Percentiles rank a stretch among this genome's conserved stretches.
These are phyloP conservation scores for Neltuma alba DNA, from an alignment of 306 rosid genomes.

Conservation along the genomic window DNA sequence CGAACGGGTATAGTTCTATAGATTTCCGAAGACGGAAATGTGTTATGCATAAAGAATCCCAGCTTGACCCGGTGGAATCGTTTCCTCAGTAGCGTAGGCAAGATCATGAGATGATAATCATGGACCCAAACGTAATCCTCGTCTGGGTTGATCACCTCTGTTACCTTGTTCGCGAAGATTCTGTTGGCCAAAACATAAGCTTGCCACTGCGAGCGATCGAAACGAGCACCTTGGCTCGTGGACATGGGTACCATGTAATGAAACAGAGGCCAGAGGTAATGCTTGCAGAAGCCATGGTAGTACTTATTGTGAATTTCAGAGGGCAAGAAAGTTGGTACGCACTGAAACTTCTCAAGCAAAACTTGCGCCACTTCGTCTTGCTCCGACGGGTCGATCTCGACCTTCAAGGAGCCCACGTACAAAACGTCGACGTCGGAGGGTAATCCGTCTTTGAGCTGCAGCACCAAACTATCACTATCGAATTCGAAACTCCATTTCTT, in stretches of 20 bases:
- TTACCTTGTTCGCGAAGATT: slow-evolving; percentile 68
- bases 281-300: slow-evolving; percentile 75
- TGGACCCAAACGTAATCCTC: slow-evolving; percentile 77
- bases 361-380: slow-evolving; percentile 68
- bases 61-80: slow-evolving; percentile 66
- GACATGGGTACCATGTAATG: slow-evolving; percentile 78
- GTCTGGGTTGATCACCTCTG: slow-evolving; percentile 67
- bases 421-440: slow-evolving; percentile 60
- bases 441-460: slow-evolving; percentile 26
- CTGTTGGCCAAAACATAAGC: slow-evolving; percentile 76
- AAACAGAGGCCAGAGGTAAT: slow-evolving; percentile 71
- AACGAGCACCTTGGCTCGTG: slow-evolving; percentile 62
- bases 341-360: slow-evolving; percentile 64
- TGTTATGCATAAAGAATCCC: slow-evolving; percentile 72
- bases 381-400: slow-evolving; percentile 51
- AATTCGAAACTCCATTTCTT: slow-evolving; percentile 19
- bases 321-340: slow-evolving; percentile 72
- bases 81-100: slow-evolving; percentile 70
- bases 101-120: slow-evolving; percentile 75
- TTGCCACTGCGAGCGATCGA: slow-evolving; percentile 70
- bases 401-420: slow-evolving; percentile 66
- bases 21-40: slow-evolving; percentile 72
- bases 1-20: slow-evolving; percentile 71
- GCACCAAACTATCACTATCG: slow-evolving; percentile 25
- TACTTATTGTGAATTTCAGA: slow-evolving; percentile 52